A percentile compares a stretch with the other conserved stretches of the same genome.
Evolutionary conservation across 805 yeast genomes (phyloP).

Genomic region (Ogataea pignaliae): DNA sequence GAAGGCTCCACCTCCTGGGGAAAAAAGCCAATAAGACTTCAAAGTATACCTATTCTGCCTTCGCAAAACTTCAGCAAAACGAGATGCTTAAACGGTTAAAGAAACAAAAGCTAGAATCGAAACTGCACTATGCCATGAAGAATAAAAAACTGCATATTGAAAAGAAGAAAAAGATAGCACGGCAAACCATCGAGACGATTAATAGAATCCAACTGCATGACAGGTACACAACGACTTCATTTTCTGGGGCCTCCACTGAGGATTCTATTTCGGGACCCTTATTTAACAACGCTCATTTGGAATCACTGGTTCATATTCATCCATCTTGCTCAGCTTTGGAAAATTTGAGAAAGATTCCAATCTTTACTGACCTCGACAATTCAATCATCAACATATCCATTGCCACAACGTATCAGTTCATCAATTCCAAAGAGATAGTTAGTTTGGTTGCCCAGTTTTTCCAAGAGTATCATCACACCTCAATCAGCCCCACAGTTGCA

Average conservation of each 20-base stretch:
- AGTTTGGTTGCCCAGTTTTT: constrained; percentile 6
- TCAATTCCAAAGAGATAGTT: constrained; percentile 8
- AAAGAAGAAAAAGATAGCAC: constrained; percentile 15
- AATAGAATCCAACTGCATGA: too few species aligned
- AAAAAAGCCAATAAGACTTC: constrained; percentile 6
- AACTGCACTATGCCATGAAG: constrained; percentile 13
- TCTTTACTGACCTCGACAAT: constrained; percentile 9
- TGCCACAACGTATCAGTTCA: constrained; percentile 12
- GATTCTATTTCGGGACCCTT: too few species aligned
- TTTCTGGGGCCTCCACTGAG: neutral
- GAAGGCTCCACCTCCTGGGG: constrained; percentile 15
- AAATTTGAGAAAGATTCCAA: constrained; percentile 7
- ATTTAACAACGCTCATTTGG: constrained; percentile 5
- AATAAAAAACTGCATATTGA: constrained; percentile 13
- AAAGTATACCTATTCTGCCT: constrained; percentile 8
- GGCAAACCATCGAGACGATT: constrained; percentile 13
- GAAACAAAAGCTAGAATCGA: constrained; percentile 8
- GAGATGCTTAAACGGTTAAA: constrained; percentile 4
- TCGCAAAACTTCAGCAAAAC: constrained; percentile 3
- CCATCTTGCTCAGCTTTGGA: constrained; percentile 5
- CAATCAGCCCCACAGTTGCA: constrained; percentile 5
- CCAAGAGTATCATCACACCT: constrained; percentile 3
- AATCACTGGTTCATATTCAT: neutral
- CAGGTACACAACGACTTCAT: neutral
- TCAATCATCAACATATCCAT: constrained; percentile 5